phyloP scores from a whole-genome alignment of 2,329 filamentous ascomycete genomes.

The Paramyrothecium sp. region DNA sequence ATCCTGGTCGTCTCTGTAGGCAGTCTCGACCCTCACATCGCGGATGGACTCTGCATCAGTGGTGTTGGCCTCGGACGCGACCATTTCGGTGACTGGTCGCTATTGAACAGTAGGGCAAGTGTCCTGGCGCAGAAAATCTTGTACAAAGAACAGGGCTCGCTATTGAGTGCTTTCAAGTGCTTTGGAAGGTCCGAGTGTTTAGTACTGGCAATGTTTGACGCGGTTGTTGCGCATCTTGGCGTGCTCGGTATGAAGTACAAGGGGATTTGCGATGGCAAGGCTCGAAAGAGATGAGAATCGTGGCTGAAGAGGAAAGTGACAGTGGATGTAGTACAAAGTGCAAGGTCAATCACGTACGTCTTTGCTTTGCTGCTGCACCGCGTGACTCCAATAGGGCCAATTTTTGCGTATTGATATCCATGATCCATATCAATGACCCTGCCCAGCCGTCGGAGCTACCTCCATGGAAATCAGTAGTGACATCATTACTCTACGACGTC shows the following conservation, averaged over 20 bases:
- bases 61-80: background rate
- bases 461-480: background rate
- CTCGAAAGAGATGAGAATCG: background rate
- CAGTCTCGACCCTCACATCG: background rate
- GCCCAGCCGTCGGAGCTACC: background rate
- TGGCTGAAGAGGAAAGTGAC: background rate
- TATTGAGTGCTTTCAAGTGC: background rate
- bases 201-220: background rate
- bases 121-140: too few species aligned
- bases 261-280: background rate
- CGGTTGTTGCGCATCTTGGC: background rate
- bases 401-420: too few species aligned
- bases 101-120: background rate
- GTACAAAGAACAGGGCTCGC: too few species aligned
- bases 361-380: too few species aligned
- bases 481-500: background rate
- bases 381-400: background rate
- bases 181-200: background rate
- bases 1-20: background rate
- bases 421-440: background rate
- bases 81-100: background rate
- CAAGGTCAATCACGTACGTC: background rate
- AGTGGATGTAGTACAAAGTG: background rate
- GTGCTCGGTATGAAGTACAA: background rate
- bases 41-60: background rate